Evolutionary conservation across 1,139 yeast species (phyloP), one percentile per base, ranked within the genome.

Genomic region (Scheffersomyces stambukii): DNA sequence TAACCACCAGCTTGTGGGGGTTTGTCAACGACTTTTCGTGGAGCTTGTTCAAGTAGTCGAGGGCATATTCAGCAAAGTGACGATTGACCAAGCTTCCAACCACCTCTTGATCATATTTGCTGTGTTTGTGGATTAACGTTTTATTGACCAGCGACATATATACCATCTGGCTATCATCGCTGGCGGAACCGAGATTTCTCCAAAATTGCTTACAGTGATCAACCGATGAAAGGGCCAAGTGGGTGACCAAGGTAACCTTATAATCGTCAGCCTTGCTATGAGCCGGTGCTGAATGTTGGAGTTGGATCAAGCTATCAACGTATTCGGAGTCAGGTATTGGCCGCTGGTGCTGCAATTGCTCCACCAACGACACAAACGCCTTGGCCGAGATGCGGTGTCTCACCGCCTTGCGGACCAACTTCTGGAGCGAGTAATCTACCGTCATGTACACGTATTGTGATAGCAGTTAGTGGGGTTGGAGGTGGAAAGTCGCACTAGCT

Each of bases 321-420:
- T 42, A 50, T 15, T 50, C 48, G 16, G 35, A 31, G 6, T 37
- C 36, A 5, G 34, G 25, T 1, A 52, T 34, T 2, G 43, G 35
- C 3, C 16, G 13, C 19, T 29, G 24, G 10, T 35, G 33, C 24
- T 41, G 36, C 11, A 52, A 35, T 31, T 52, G 51, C 14, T 38
- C 35, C 33, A 39, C 52, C 12, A 54, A 31, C 5, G 38, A 36
- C 2, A 45, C 24, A 31, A 54, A 53, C 12, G 38, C 43, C 25
- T 41, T 38, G 21, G 39, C 39, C 0, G 46, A 18, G 1, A 46
- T 18, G 10, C n/a, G 19, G 19, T 18, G 8, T 9, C n/a, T 31
- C 21, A 43, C 35, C 6, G 48, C 32, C n/a, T 39, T 34, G 13
- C 30, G 35, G 6, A 50, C 33, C 15, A 52, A 35, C 28, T 34